These are phyloP conservation scores for Tripterygium wilfordii DNA, from an alignment of 177 flowering plant genomes.

Conservation along the genomic window DNA sequence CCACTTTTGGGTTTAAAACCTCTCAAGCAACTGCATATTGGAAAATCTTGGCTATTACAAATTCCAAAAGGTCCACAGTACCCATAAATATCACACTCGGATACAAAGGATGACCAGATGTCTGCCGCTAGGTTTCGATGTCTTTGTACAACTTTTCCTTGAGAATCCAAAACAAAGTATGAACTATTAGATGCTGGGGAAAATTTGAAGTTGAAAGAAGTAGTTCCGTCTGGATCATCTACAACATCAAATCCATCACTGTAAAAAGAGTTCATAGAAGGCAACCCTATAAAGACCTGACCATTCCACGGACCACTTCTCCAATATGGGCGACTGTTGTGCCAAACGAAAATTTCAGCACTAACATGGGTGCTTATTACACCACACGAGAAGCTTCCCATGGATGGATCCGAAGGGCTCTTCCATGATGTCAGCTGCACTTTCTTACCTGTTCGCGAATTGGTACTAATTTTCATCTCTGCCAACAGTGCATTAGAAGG, in stretches of 20 bases:
- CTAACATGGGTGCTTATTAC: not conserved
- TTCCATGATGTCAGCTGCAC: slow-evolving; percentile 20
- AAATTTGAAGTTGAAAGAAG: not conserved
- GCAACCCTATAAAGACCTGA: slow-evolving; percentile 13
- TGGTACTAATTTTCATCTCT: slow-evolving; percentile 9
- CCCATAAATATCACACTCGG: slow-evolving; percentile 24
- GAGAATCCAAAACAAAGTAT: slow-evolving; percentile 4
- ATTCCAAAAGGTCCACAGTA: slow-evolving; percentile 22
- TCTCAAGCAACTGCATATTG: slow-evolving; percentile 21
- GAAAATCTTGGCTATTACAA: slow-evolving; percentile 8
- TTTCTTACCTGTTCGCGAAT: slow-evolving; percentile 6
- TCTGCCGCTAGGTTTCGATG: not conserved
- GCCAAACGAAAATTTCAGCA: slow-evolving; percentile 17
- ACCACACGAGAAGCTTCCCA: slow-evolving; percentile 13
- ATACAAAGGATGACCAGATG: not conserved
- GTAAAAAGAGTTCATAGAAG: slow-evolving; percentile 4
- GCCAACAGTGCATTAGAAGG: slow-evolving; percentile 10
- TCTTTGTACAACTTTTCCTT: slow-evolving; percentile 1
- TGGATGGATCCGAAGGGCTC: slow-evolving; percentile 21
- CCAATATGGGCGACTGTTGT: slow-evolving; percentile 4
- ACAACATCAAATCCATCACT: slow-evolving; percentile 7
- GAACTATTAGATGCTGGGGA: not conserved
- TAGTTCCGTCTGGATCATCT: slow-evolving; percentile 1
- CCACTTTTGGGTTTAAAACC: slow-evolving; percentile 23
- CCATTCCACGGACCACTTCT: slow-evolving; percentile 26